Evolutionary conservation across 371 early-diverging fungal species (phyloP).

Genomic region (Rhizopus microsporus): DNA sequence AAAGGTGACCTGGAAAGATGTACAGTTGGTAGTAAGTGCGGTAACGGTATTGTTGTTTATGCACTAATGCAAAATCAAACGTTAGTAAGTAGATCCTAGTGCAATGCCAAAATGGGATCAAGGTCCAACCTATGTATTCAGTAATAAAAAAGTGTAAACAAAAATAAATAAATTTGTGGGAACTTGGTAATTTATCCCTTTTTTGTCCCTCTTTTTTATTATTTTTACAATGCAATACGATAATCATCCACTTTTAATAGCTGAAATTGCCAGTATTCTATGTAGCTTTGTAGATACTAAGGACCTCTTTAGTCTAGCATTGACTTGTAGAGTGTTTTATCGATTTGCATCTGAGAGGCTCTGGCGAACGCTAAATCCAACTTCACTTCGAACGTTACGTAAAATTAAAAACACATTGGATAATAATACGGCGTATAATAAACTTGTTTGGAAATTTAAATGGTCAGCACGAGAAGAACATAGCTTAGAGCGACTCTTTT

Average conservation of each 20-base stretch:
- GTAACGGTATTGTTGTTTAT: too few species aligned
- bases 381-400: constrained; percentile 34
- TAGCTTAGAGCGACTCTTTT: constrained; percentile 31
- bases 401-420: constrained; percentile 44
- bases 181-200: background rate
- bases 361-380: constrained; percentile 41
- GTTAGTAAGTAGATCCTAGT: too few species aligned
- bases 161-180: constrained; percentile 4
- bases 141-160: constrained; percentile 5
- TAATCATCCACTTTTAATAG: constrained; percentile 37
- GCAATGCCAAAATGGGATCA: too few species aligned
- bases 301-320: constrained; percentile 38
- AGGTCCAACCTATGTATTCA: background rate
- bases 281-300: constrained; percentile 33
- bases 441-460: constrained; percentile 32
- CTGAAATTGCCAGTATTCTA: constrained; percentile 40
- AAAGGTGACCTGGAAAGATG: too few species aligned
- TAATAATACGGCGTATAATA: constrained; percentile 25
- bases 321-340: constrained; percentile 34
- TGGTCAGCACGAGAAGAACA: constrained; percentile 32
- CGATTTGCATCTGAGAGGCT: constrained; percentile 32
- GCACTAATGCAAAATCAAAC: too few species aligned
- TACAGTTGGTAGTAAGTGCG: too few species aligned
- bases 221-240: constrained; percentile 12
- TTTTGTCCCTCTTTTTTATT: background rate